Base-by-base conservation (phyloP, 2,329 filamentous ascomycete species). In the Penicillium sp. region DNA sequence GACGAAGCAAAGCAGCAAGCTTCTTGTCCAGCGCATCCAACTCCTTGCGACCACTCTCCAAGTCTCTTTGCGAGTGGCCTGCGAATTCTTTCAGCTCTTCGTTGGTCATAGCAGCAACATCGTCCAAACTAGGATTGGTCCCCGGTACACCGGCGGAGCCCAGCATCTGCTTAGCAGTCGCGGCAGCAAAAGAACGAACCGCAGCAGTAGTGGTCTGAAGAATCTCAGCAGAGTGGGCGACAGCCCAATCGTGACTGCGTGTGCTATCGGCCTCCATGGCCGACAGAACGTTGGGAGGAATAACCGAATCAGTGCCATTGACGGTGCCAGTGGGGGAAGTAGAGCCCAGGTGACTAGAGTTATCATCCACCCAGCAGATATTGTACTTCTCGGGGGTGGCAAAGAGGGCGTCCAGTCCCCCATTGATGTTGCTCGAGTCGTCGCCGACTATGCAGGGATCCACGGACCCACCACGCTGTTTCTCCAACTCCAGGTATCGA, bases 11-110 rank as follows among this genome's bases (percentile, higher is more conserved):
- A 11, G 73, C 76, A 26, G 65, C 66, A 30, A 79, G 70, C 62
- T 79, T 78, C 68, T 81, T 81, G 63, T 81, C 79, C 38, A 79
- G 70, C 4, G 71, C 60, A 57, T 81, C 82, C 68, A 93, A 87
- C 61, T 94, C 88, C 67, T 83, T 83, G 74, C 88, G 87, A 67
- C 93, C 84, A 10, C 81, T 81, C 66, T 93, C 89, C 78, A 93
- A 88, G 75, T 94, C 89, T 56, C 87, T 85, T 30, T 80, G 77
- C 4, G 78, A 78, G 49, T 74, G 75, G 46, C 73, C 65, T 13
- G 79, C 73, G 54, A 80, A 77, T 14, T 71, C 66, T 43, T 74
- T 72, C 26, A 81, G 66, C 40, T 79, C 76, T 37, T 78, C 75
- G 38, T 75, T 71, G 16, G 78, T 76, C 73, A 81, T 76, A 6